phyloP scores from a whole-genome alignment of 2,329 filamentous ascomycete genomes.

The Aspergillus flavus region DNA sequence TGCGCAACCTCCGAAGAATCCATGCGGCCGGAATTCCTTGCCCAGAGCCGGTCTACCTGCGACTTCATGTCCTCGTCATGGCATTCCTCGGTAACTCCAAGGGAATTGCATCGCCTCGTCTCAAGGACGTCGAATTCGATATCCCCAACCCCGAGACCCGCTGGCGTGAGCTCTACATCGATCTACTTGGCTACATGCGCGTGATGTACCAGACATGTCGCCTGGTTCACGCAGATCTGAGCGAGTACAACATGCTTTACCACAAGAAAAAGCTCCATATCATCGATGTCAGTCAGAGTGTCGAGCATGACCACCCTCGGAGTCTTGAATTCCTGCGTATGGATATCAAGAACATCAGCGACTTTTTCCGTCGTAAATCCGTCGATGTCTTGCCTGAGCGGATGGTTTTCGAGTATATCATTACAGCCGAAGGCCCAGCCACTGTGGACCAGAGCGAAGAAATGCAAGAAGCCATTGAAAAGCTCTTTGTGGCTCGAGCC shows the following conservation, averaged over 20 bases:
- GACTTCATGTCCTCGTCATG: conserved; percentile 96
- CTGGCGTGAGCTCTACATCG: conserved; percentile 79
- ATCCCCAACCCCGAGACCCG: conserved; percentile 68
- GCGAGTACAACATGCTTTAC: conserved; percentile 97
- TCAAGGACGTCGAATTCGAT: conserved; percentile 80
- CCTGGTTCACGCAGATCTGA: conserved; percentile 93
- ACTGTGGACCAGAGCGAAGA: conserved; percentile 49
- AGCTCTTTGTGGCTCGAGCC: conserved; percentile 63
- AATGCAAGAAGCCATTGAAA: conserved; percentile 65
- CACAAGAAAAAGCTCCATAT: conserved; percentile 81
- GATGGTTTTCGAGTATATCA: conserved; percentile 82
- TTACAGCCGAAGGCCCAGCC: conserved; percentile 55
- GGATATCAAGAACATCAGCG: conserved; percentile 96
- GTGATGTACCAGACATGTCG: conserved; percentile 89
- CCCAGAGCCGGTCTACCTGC: conserved; percentile 84
- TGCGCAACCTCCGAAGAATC: conserved; percentile 86
- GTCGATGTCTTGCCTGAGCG: conserved; percentile 81
- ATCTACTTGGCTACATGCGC: conserved; percentile 86
- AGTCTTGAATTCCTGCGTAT: conserved; percentile 93
- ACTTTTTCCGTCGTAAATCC: conserved; percentile 86
- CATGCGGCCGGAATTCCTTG: conserved; percentile 83
- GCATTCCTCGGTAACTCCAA: conserved; percentile 84
- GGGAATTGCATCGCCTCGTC: conserved; percentile 82
- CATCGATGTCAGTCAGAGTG: conserved; percentile 96
- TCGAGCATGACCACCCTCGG: conserved; percentile 93